Evolutionary conservation across 306 rosid genomes (phyloP).

Genomic region (Crotalaria pallida): DNA sequence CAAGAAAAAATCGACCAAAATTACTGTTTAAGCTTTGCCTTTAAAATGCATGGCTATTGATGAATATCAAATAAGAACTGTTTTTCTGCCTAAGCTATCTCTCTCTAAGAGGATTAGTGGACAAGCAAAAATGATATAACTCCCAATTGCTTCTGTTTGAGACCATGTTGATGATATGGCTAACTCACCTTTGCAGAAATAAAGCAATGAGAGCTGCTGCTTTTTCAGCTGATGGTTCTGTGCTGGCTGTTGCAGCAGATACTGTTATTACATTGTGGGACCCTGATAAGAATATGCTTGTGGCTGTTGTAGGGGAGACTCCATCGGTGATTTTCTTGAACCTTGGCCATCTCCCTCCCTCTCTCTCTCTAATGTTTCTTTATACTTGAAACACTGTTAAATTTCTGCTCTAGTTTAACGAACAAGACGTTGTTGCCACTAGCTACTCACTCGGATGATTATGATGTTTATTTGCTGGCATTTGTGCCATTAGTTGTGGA

Average conservation of each 20-base stretch:
- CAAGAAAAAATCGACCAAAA: not conserved
- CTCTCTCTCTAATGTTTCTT: not conserved
- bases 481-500: not conserved
- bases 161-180: conserved; percentile 19
- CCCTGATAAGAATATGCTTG: conserved; percentile 67
- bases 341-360: not conserved
- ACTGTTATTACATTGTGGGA: conserved; percentile 91
- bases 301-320: conserved; percentile 81
- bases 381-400: not conserved
- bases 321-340: conserved; percentile 39
- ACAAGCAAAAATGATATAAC: not conserved
- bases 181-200: conserved; percentile 47
- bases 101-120: not conserved
- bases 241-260: conserved; percentile 90
- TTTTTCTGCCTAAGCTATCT: not conserved
- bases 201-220: conserved; percentile 85
- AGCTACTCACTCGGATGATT: not conserved
- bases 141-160: conserved; percentile 14
- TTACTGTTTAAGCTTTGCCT: not conserved
- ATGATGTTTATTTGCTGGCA: not conserved
- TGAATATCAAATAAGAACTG: not conserved
- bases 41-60: not conserved
- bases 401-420: not conserved
- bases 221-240: conserved; percentile 91
- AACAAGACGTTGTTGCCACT: conserved; percentile 3